Evolutionary conservation across 306 rosid species (phyloP).

Genomic region (Boehmeria nivea): DNA sequence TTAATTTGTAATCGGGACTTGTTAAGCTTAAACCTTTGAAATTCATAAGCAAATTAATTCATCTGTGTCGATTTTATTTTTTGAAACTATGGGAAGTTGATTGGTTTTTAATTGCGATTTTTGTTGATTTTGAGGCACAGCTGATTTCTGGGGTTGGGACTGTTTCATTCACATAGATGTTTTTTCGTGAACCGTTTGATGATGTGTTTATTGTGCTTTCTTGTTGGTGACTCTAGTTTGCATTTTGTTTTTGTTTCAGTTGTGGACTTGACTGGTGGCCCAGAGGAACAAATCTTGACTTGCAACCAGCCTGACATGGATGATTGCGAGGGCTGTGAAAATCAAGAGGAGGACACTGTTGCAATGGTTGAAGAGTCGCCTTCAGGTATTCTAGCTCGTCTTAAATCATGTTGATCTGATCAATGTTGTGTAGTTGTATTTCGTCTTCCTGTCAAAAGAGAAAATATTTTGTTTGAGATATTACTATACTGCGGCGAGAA

Average conservation of each 20-base stretch:
- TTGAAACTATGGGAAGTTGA: too few species aligned
- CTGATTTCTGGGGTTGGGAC: too few species aligned
- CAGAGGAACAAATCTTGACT: conserved; percentile 73
- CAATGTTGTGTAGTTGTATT: not conserved
- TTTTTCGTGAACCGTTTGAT: too few species aligned
- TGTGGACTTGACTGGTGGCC: conserved; percentile 48
- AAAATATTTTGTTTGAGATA: not conserved
- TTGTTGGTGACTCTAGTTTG: conserved; percentile 11
- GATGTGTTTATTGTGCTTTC: conserved; percentile 5
- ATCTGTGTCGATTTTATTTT: not conserved
- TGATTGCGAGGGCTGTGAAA: conserved; percentile 55
- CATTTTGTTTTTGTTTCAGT: conserved; percentile 32
- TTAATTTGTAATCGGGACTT: not conserved
- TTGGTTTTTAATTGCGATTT: too few species aligned
- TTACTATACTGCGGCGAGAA: not conserved
- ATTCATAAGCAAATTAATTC: not conserved
- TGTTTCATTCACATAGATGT: too few species aligned
- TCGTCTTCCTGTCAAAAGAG: not conserved
- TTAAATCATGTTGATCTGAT: not conserved
- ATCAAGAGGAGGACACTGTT: conserved; percentile 73
- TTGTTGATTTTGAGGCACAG: too few species aligned
- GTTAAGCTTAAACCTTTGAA: not conserved
- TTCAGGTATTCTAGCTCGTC: conserved; percentile 46
- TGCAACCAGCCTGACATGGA: conserved; percentile 77
- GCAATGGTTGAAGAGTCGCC: conserved; percentile 78